Evolutionary conservation across 2,329 filamentous ascomycete species (phyloP), one percentile per base, ranked within the genome.

Genomic region (Cercospora canescens): DNA sequence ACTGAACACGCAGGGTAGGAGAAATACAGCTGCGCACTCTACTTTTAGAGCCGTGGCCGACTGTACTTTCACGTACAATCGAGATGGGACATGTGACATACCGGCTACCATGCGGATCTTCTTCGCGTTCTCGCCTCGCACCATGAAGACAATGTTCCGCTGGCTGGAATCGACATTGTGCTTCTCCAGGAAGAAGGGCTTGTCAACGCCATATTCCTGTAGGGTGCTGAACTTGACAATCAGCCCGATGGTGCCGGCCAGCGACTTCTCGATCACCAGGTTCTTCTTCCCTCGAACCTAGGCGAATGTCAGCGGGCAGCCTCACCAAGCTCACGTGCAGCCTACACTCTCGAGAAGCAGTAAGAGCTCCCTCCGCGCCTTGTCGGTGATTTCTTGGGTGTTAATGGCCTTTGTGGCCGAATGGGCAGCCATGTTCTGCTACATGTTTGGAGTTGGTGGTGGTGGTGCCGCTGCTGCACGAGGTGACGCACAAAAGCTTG

Each of bases 281-380:
- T 97, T 98, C 86, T 99, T 99, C 87, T 98, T 99, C 73, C 96
- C 96, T 77, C 94, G 92, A 71, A 98, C 93, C 95, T 99, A 61
- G 60, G 9, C 18, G 57, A 34, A 30, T 52, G 64, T 74, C 59
- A 72, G 69, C 63, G 39, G 54, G 54, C 8, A 28, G 59, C 54
- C 21, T 48, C 52, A 32, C 21, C 18, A 24, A 39, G 26, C 80
- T 81, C 4, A 12, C 9, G 52, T 8, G 1, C n/a, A 35, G 91
- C 93, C 88, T 91, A 99, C 95, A 80, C 91, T 90, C 87, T 98
- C 94, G 68, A 99, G 90, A 73, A 98, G 88, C 80, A 91, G 89
- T 72, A 99, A 86, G 71, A 99, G 85, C 78, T 97, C 93, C 79
- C 93, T 93, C 68, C 93, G 90, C 71, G 93, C 91, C 81, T 91